Evolutionary conservation across 148 eudicot genomes (phyloP).

Genomic region (Fagopyrum homotropicum): DNA sequence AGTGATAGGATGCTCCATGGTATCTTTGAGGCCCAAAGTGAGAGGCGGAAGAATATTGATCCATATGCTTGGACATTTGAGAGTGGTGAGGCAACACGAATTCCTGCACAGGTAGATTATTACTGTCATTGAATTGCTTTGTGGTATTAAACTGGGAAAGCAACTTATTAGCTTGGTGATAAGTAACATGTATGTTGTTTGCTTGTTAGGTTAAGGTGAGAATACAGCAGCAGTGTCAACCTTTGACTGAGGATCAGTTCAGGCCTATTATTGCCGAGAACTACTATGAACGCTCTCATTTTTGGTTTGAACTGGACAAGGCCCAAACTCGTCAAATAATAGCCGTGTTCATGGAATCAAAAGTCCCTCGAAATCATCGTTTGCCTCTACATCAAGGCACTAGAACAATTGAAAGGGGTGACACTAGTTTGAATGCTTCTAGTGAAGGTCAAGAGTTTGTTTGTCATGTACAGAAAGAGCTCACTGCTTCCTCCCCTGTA

Average conservation of each 20-base stretch:
- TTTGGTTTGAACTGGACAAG: conserved; percentile 69
- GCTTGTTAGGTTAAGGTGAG: conserved; percentile 40
- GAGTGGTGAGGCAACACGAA: conserved; percentile 33
- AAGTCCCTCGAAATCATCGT: conserved; percentile 21
- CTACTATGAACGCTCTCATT: conserved; percentile 34
- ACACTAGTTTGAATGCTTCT: not conserved
- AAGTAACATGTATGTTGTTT: not conserved
- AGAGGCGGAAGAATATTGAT: conserved; percentile 44
- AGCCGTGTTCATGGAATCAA: conserved; percentile 37
- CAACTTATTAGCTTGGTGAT: not conserved
- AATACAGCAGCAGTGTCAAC: conserved; percentile 33
- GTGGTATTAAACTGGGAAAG: not conserved
- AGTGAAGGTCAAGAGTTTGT: not conserved
- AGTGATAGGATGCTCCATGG: conserved; percentile 67
- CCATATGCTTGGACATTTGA: conserved; percentile 52
- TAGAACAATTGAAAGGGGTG: not conserved
- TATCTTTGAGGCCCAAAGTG: conserved; percentile 51
- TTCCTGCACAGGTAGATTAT: conserved; percentile 59
- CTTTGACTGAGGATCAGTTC: conserved; percentile 54
- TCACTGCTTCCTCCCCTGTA: conserved; percentile 16
- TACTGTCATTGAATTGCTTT: not conserved
- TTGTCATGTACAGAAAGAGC: conserved; percentile 12
- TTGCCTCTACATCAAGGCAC: conserved; percentile 12
- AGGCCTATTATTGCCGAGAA: conserved; percentile 44
- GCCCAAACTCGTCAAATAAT: conserved; percentile 39